Evolutionary conservation across 768 basidiomycete genomes (phyloP).

Genomic region (Sarcodon aspratus): DNA sequence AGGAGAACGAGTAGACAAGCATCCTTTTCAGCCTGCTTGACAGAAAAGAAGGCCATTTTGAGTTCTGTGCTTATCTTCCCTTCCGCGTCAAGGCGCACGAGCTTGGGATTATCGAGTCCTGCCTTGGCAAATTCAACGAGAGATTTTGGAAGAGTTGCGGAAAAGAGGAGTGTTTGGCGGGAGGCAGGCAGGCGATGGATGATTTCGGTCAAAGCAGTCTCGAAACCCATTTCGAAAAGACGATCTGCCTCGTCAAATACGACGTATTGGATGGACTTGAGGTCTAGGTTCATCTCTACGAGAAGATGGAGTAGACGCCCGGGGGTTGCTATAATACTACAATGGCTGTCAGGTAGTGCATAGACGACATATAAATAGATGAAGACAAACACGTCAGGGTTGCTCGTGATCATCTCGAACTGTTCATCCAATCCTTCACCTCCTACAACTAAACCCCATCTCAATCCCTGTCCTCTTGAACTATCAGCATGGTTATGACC

Average conservation of each 20-base stretch:
- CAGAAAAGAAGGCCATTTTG: constrained; percentile 87
- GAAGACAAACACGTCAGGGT: constrained; percentile 83
- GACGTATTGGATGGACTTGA: constrained; percentile 78
- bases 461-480: constrained; percentile 47
- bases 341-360: constrained; percentile 3
- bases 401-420: constrained; percentile 88
- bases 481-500: constrained; percentile 34
- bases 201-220: constrained; percentile 84
- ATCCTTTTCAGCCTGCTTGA: constrained; percentile 91
- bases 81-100: constrained; percentile 93
- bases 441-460: constrained; percentile 94
- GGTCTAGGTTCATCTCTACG: constrained; percentile 92
- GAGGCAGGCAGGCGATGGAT: constrained; percentile 75
- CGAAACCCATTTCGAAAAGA: constrained; percentile 97
- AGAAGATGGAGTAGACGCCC: constrained; percentile 94
- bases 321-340: constrained; percentile 92
- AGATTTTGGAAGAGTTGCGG: constrained; percentile 91
- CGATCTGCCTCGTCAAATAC: constrained; percentile 99
- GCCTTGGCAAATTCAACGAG: constrained; percentile 99
- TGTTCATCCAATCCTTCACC: constrained; percentile 95
- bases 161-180: constrained; percentile 91
- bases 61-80: constrained; percentile 92
- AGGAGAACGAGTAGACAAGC: constrained; percentile 78
- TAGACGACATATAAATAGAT: not conserved
- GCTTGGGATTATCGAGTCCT: constrained; percentile 85